Evolutionary conservation across 176 grass and related monocot genomes (phyloP).

Genomic region (Ensete ventricosum): DNA sequence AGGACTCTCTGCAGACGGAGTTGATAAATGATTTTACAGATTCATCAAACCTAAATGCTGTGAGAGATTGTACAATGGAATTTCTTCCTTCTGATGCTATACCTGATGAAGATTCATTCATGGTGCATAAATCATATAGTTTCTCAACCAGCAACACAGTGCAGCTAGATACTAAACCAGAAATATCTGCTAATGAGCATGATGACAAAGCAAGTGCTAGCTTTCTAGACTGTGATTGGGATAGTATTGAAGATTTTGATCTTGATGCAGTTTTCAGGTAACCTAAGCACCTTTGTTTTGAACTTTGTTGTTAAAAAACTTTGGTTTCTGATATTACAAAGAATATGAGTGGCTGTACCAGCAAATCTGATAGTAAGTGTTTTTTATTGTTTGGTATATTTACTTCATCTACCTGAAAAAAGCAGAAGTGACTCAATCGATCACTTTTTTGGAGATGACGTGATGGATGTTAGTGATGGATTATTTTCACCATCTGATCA

Average conservation of each 20-base stretch:
- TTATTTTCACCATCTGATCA: constrained; percentile 49
- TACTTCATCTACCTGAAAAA: background rate
- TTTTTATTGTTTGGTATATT: constrained; percentile 17
- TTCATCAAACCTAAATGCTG: background rate
- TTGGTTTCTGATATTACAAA: background rate
- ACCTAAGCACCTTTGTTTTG: background rate
- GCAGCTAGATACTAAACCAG: constrained; percentile 50
- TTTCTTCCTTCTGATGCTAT: background rate
- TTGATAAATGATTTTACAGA: background rate
- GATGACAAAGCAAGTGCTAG: constrained; percentile 48
- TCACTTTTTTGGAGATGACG: constrained; percentile 56
- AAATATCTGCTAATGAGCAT: constrained; percentile 44
- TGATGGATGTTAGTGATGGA: constrained; percentile 37
- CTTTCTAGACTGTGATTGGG: constrained; percentile 79
- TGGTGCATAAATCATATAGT: background rate
- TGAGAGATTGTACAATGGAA: background rate
- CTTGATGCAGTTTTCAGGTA: constrained; percentile 90
- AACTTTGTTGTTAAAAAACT: background rate
- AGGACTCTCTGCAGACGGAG: background rate
- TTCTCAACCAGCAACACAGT: constrained; percentile 24
- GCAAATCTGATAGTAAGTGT: background rate
- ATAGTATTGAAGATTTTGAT: constrained; percentile 76
- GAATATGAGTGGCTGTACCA: background rate
- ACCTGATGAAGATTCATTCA: background rate
- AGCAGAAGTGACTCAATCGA: constrained; percentile 39